phyloP scores from a whole-genome alignment of 1,284 basidiomycete genomes.

The Neonothopanus nambi region DNA sequence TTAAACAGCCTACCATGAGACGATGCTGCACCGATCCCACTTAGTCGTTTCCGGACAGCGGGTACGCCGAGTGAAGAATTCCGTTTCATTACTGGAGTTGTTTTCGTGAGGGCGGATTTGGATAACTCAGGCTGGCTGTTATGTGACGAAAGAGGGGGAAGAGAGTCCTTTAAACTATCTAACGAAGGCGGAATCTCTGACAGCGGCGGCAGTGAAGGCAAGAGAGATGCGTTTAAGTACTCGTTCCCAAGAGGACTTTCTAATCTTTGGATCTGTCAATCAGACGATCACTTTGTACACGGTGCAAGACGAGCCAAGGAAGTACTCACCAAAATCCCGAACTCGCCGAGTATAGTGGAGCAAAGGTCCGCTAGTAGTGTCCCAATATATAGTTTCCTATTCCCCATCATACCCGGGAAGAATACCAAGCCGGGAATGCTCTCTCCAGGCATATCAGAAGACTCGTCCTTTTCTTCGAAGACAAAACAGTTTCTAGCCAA shows the following conservation, averaged over 20 bases:
- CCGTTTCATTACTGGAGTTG: conserved; percentile 50
- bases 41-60: conserved; percentile 57
- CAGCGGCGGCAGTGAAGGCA: conserved; percentile 58
- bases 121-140: conserved; percentile 61
- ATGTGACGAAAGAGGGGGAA: conserved; percentile 46
- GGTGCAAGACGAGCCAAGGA: conserved; percentile 15
- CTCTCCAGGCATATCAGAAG: conserved; percentile 55
- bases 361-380: conserved; percentile 86
- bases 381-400: conserved; percentile 80
- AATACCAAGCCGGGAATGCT: conserved; percentile 64
- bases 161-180: conserved; percentile 42
- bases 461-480: conserved; percentile 72
- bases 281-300: conserved; percentile 9
- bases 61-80: conserved; percentile 50
- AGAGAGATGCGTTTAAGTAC: conserved; percentile 64
- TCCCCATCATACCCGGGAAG: conserved; percentile 77
- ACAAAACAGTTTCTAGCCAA: conserved; percentile 75
- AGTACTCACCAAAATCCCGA: conserved; percentile 69
- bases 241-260: conserved; percentile 77
- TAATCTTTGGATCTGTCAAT: conserved; percentile 55
- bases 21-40: conserved; percentile 64
- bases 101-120: conserved; percentile 37
- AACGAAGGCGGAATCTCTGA: conserved; percentile 60
- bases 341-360: conserved; percentile 80
- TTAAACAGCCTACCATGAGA: conserved; percentile 83